Percentiles rank a stretch among this genome's conserved stretches.
Conservation (phyloP, 176 grass and related monocot genomes). For the Carex cristatella region DNA sequence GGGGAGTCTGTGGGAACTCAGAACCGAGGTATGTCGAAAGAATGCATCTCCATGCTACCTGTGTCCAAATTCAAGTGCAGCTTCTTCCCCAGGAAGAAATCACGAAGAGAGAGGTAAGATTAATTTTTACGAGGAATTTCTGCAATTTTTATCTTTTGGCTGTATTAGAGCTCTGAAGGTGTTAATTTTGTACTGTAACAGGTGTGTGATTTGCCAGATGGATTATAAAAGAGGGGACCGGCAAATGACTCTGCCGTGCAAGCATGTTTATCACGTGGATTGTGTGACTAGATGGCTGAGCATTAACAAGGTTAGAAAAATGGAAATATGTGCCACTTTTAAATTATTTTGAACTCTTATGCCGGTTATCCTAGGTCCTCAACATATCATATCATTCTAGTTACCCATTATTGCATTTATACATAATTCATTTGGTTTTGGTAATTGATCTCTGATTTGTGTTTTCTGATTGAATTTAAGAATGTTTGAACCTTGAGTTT, state of each 20-base stretch:
- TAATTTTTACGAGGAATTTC: conserved; percentile 12
- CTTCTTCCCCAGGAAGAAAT: conserved; percentile 84
- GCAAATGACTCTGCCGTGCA: conserved; percentile 91
- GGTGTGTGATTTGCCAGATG: conserved; percentile 97
- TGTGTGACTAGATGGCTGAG: conserved; percentile 89
- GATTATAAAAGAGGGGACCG: conserved; percentile 86
- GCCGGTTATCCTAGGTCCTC: background rate
- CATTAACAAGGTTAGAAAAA: conserved; percentile 77
- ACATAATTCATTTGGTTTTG: background rate
- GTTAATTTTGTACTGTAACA: conserved; percentile 26
- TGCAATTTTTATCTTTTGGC: background rate
- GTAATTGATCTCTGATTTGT: background rate
- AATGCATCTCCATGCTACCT: conserved; percentile 76
- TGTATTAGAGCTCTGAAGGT: conserved; percentile 17
- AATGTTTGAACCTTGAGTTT: conserved; percentile 18
- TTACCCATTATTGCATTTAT: background rate
- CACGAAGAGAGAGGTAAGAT: conserved; percentile 56
- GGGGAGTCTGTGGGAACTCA: conserved; percentile 92
- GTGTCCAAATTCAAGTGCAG: conserved; percentile 85
- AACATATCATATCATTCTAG: background rate
- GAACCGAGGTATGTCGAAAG: conserved; percentile 79
- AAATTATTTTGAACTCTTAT: background rate
- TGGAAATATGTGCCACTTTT: background rate
- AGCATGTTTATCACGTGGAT: conserved; percentile 74
- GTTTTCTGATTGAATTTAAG: background rate